These are phyloP conservation scores for Arthroderma sp. DNA, from an alignment of 2,329 filamentous ascomycete species.

Conservation along the genomic window DNA sequence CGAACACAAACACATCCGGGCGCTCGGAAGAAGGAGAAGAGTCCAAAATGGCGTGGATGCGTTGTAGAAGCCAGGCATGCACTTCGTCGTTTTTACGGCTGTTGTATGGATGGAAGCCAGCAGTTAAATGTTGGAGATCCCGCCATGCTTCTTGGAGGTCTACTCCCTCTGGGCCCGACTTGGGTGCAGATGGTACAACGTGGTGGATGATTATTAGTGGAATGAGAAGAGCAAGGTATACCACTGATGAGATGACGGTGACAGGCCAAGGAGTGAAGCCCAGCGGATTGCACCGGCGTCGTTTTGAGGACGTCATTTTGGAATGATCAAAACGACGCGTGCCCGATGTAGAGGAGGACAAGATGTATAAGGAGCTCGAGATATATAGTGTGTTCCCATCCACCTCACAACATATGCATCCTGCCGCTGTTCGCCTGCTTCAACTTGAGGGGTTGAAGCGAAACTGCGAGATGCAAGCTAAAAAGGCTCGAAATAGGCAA, in stretches of 20 bases:
- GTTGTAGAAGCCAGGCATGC: conserved; percentile 58
- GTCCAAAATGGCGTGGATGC: conserved; percentile 57
- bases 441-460: too few species aligned
- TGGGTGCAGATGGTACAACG: conserved; percentile 55
- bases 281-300: conserved; percentile 35
- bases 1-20: conserved; percentile 49
- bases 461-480: too few species aligned
- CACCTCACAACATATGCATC: too few species aligned
- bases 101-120: conserved; percentile 77
- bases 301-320: conserved; percentile 21
- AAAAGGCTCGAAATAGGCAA: too few species aligned
- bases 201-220: conserved; percentile 63
- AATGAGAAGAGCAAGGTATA: conserved; percentile 67
- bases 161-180: conserved; percentile 47
- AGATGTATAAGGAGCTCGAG: too few species aligned
- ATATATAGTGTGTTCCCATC: too few species aligned
- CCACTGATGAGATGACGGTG: conserved; percentile 59
- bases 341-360: too few species aligned
- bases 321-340: not conserved
- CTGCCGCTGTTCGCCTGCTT: too few species aligned
- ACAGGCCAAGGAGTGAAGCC: conserved; percentile 72
- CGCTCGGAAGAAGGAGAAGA: conserved; percentile 26
- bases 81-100: conserved; percentile 70
- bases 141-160: conserved; percentile 78
- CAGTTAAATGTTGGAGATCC: conserved; percentile 64